Percentiles rank a stretch among this genome's conserved stretches.
phyloP scores from a whole-genome alignment of 139 green algal species.

The Chlamydomonas incerta region DNA sequence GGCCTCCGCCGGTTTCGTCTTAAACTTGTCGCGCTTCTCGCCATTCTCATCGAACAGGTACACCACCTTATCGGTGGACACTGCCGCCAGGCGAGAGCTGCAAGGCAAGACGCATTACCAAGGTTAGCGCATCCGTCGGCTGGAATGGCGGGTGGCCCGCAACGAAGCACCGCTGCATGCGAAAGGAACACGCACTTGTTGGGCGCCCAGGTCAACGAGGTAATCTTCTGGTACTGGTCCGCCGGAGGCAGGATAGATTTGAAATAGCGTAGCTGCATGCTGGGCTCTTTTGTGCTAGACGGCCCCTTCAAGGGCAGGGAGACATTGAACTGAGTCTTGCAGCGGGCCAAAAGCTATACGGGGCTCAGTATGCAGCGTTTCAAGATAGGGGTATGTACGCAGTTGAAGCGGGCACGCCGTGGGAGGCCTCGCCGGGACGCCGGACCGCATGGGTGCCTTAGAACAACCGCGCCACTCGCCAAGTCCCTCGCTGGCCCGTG shows the following conservation, averaged over 20 bases:
- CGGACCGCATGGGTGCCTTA: too few relatives aligned
- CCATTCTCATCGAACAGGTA: conserved; percentile 89
- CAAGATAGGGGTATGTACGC: too few relatives aligned
- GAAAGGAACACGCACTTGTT: conserved; percentile 69
- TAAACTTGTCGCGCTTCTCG: conserved; percentile 88
- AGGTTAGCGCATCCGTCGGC: background rate
- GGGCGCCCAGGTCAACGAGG: conserved; percentile 72
- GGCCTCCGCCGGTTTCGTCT: conserved; percentile 71
- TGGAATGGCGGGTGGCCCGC: too few relatives aligned
- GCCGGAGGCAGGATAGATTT: conserved; percentile 69
- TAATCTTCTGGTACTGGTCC: conserved; percentile 74
- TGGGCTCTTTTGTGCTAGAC: too few relatives aligned
- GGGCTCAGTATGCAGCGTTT: too few relatives aligned
- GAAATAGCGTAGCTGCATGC: conserved; percentile 77
- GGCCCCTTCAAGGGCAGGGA: too few relatives aligned
- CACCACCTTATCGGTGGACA: conserved; percentile 83
- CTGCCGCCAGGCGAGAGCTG: conserved; percentile 79
- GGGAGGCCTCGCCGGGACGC: too few relatives aligned
- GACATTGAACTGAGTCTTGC: too few relatives aligned
- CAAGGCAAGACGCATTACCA: background rate
- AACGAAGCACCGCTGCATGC: too few relatives aligned
- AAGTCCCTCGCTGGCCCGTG: background rate
- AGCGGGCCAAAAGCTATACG: too few relatives aligned
- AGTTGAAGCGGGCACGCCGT: too few relatives aligned
- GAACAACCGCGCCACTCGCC: too few relatives aligned